Evolutionary conservation across 208 protist species (phyloP), one percentile per base, ranked within the genome.

Genomic region (Leishmania lainsoni): DNA sequence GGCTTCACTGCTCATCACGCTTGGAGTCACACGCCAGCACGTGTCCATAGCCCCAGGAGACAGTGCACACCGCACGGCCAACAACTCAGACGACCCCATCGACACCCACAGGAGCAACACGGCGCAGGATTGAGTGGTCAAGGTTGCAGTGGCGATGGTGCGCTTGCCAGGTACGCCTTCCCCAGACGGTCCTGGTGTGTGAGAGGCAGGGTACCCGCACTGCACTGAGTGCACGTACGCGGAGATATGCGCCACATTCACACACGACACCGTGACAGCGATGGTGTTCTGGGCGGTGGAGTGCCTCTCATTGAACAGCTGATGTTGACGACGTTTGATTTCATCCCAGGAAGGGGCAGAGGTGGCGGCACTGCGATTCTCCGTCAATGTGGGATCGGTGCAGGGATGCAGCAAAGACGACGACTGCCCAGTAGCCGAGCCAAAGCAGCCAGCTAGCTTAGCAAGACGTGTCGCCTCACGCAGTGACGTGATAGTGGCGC

Each of bases 201-300:
- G 78, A 12, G 68, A 72, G 17, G 72, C 80, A 35, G 59, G 16
- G 76, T 76, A 83, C 26, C 92, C 90, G 35, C 82, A 89, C 54
- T 84, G 73, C 51, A 94, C 88, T 42, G 81, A 39, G 35, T 49
- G 45, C 54, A 95, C 89, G 32, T 89, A 65, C 20, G 89, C 92
- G 56, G 89, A 89, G 14, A 95, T 65, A 83, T 94, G 89, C 0
- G 81, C 80, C n/a, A 80, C n/a, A 59, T 92, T 93, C 9, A 86
- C 76, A 39, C 42, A 70, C 16, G 51, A 32, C 32, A 70, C 14
- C 6, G 76, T 68, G 51, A 58, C 77, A 5, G 69, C 83, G 14
- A 85, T 59, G 42, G 32, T 8, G 29, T 58, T 75, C 10, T 70
- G 49, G 12, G 76, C 42, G 4, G 80, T 69, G 16, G 54, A 74